Conservation (phyloP, 495 filamentous ascomycete genomes). For the Aspergillus nanangensis region DNA sequence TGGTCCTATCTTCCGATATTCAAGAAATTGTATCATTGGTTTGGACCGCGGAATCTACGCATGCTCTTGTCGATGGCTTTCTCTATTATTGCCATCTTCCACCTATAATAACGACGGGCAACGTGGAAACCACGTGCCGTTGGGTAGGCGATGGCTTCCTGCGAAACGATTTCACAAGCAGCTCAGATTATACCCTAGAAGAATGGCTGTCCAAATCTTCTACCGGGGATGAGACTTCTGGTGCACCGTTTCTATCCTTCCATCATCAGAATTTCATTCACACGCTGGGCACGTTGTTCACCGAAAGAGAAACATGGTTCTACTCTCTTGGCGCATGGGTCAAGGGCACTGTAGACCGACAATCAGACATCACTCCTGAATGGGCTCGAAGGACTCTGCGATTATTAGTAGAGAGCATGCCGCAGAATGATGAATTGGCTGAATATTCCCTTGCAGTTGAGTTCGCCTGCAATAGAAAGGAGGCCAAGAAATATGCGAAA, state of each 20-base stretch:
- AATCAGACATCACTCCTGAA: slow-evolving; percentile 23
- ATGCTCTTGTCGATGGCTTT: slow-evolving; percentile 59
- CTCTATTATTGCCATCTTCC: slow-evolving; percentile 68
- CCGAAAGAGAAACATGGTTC: slow-evolving; percentile 36
- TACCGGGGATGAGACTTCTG: slow-evolving; percentile 8
- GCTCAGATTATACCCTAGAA: slow-evolving; percentile 16
- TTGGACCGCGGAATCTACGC: slow-evolving; percentile 23
- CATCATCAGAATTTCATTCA: slow-evolving; percentile 31
- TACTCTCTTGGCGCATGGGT: slow-evolving; percentile 32
- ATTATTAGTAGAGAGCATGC: slow-evolving; percentile 41
- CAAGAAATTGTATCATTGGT: slow-evolving; percentile 55
- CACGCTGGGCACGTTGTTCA: slow-evolving; percentile 35
- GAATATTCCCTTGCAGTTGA: slow-evolving; percentile 72
- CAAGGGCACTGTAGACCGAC: slow-evolving; percentile 7
- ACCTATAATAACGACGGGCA: slow-evolving; percentile 22
- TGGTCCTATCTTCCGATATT: slow-evolving; percentile 77
- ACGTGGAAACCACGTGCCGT: slow-evolving; percentile 16
- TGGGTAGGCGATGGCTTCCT: slow-evolving; percentile 45
- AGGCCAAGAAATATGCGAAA: slow-evolving; percentile 70
- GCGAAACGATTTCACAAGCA: slow-evolving; percentile 37
- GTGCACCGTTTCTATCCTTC: slow-evolving; percentile 19
- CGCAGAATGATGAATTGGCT: slow-evolving; percentile 50
- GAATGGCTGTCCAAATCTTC: slow-evolving; percentile 18
- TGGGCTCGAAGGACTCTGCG: slow-evolving; percentile 55
- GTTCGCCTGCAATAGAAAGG: slow-evolving; percentile 47